A percentile compares a stretch with the other conserved stretches of the same genome.
Evolutionary conservation across 768 basidiomycete genomes (phyloP).

Genomic region (Tricholoma hemisulphureum): DNA sequence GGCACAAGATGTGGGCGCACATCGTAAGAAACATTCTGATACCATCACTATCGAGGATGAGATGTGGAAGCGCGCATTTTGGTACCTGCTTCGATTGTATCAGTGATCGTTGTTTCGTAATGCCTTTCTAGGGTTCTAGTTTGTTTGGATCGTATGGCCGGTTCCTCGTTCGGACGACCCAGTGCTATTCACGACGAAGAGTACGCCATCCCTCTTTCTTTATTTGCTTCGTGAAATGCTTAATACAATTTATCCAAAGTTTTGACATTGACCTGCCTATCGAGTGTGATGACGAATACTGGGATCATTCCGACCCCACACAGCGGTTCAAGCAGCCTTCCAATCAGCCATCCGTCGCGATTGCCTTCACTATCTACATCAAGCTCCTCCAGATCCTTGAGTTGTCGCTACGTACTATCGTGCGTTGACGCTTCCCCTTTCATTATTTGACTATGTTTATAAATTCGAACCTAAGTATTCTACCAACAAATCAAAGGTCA

Average conservation of each 20-base stretch:
- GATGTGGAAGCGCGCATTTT: constrained; percentile 72
- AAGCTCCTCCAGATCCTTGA: constrained; percentile 64
- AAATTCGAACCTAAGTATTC: constrained; percentile 57
- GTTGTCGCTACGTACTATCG: constrained; percentile 63
- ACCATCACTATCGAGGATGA: constrained; percentile 58
- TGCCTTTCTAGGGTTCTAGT: constrained; percentile 47
- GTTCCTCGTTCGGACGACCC: constrained; percentile 63
- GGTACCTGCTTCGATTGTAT: constrained; percentile 30
- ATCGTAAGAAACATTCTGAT: constrained; percentile 41
- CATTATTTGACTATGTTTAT: neutral
- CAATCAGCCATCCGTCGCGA: constrained; percentile 53
- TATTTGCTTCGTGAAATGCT: neutral
- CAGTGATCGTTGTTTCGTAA: neutral
- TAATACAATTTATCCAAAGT: constrained; percentile 34
- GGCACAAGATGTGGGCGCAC: constrained; percentile 78
- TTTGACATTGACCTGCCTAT: constrained; percentile 71
- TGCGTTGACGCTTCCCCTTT: constrained; percentile 27
- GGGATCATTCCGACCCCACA: constrained; percentile 58
- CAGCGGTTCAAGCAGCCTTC: constrained; percentile 69
- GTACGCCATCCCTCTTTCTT: constrained; percentile 44
- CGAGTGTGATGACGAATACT: constrained; percentile 73
- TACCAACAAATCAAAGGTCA: constrained; percentile 70
- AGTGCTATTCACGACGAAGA: constrained; percentile 81
- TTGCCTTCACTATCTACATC: constrained; percentile 54
- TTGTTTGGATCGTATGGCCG: constrained; percentile 49